A percentile compares a stretch with the other conserved stretches of the same genome.
phyloP scores from a whole-genome alignment of 129 eudicot species.

The Silybum marianum region DNA sequence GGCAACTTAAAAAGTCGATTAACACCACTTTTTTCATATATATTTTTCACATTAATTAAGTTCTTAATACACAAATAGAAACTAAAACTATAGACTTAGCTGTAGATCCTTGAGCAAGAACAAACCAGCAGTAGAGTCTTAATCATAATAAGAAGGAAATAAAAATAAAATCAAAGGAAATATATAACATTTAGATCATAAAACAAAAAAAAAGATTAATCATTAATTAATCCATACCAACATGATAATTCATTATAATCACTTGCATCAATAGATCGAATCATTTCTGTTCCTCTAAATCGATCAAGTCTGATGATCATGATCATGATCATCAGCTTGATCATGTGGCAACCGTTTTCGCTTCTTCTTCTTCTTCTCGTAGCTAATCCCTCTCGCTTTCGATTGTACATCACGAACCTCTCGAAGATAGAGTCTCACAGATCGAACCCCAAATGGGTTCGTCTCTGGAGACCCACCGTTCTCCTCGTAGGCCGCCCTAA shows the following conservation, averaged over 20 bases:
- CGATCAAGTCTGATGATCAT: background rate
- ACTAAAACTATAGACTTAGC: background rate
- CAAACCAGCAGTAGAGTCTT: background rate
- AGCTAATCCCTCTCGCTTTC: conserved; percentile 85
- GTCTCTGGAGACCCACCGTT: conserved; percentile 74
- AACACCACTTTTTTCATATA: too few species aligned
- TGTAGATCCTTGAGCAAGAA: background rate
- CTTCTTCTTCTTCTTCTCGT: conserved; percentile 79
- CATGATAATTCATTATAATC: conserved; percentile 1
- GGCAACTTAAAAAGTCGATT: background rate
- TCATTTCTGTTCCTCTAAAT: background rate
- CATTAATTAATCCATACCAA: conserved; percentile 19
- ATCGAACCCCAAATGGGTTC: conserved; percentile 80
- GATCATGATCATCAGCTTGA: conserved; percentile 3
- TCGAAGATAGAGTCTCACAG: conserved; percentile 77
- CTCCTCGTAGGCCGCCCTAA: conserved; percentile 84
- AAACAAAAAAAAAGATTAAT: background rate
- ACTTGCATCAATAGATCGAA: background rate
- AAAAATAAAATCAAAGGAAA: background rate
- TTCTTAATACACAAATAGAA: background rate
- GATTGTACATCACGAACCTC: conserved; percentile 89
- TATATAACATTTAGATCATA: background rate
- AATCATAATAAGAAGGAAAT: background rate
- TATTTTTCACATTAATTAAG: background rate
- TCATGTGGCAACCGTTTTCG: conserved; percentile 51